Conservation (phyloP, 352 stramenopile species). For the Hyaloperonospora arabidopsidis region DNA sequence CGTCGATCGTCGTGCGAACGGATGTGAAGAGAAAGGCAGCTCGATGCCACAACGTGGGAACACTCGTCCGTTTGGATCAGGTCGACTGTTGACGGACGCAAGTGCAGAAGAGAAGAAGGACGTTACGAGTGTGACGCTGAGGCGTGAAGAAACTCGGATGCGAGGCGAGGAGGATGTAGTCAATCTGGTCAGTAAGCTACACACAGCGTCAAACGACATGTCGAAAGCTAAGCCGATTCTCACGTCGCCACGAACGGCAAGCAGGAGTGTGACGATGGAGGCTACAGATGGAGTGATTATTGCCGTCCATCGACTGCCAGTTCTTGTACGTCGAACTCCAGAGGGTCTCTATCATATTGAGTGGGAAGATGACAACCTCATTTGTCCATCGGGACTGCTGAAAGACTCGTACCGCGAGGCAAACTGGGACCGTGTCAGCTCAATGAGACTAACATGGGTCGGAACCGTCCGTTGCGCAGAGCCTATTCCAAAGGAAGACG, state of each 20-base stretch:
- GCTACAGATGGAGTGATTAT: slow-evolving; percentile 94
- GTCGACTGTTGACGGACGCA: slow-evolving; percentile 32
- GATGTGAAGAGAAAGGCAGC: slow-evolving; percentile 29
- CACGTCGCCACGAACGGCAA: slow-evolving; percentile 24
- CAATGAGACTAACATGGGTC: slow-evolving; percentile 82
- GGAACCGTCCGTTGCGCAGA: slow-evolving; percentile 75
- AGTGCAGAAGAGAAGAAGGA: slow-evolving; percentile 46
- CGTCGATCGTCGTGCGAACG: slow-evolving; percentile 59
- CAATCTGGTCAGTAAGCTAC: slow-evolving; percentile 36
- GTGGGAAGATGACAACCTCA: slow-evolving; percentile 83
- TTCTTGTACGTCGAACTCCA: slow-evolving; percentile 77
- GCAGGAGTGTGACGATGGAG: slow-evolving; percentile 82
- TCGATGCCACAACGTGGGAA: slow-evolving; percentile 12
- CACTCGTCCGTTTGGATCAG: slow-evolving; percentile 11
- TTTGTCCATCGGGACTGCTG: slow-evolving; percentile 73
- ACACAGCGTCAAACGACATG: slow-evolving; percentile 45
- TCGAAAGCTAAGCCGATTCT: slow-evolving; percentile 38
- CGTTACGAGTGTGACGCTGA: slow-evolving; percentile 2
- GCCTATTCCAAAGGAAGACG: slow-evolving; percentile 71
- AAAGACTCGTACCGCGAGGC: slow-evolving; percentile 56
- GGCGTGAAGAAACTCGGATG: slow-evolving; percentile 3
- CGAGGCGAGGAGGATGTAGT: slow-evolving; percentile 10
- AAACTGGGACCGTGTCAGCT: slow-evolving; percentile 62
- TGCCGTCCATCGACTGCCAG: slow-evolving; percentile 93
- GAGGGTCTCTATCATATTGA: slow-evolving; percentile 77